phyloP scores from a whole-genome alignment of 2,329 filamentous ascomycete species.

The Penicillium sp. region DNA sequence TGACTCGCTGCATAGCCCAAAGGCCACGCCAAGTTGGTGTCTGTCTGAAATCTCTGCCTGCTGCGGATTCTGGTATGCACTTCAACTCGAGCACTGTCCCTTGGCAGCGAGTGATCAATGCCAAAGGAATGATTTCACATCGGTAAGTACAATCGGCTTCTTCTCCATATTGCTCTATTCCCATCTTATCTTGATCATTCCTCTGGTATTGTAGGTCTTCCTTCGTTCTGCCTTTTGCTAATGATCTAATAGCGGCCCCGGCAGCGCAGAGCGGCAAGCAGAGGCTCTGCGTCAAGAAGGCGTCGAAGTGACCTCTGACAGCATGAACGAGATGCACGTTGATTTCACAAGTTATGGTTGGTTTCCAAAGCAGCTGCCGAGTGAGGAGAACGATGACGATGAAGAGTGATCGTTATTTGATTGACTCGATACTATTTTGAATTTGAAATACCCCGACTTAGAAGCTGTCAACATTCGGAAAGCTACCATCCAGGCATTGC shows the following conservation, averaged over 20 bases:
- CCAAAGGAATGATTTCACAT: conserved; percentile 81
- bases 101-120: conserved; percentile 91
- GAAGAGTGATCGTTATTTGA: not conserved
- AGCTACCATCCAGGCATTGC: too few relatives aligned
- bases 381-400: conserved; percentile 37
- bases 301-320: conserved; percentile 41
- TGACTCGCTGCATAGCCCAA: conserved; percentile 52
- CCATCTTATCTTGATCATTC: not conserved
- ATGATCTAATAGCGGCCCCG: conserved; percentile 36
- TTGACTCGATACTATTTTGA: not conserved
- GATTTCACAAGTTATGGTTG: conserved; percentile 47
- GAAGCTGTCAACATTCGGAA: too few relatives aligned
- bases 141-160: conserved; percentile 54
- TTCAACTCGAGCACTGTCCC: conserved; percentile 80
- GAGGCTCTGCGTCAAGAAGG: conserved; percentile 43
- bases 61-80: conserved; percentile 45
- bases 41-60: conserved; percentile 81
- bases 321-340: conserved; percentile 46
- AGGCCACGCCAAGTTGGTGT: conserved; percentile 82
- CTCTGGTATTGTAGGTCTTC: not conserved
- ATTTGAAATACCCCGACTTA: not conserved
- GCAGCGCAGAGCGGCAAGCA: conserved; percentile 45
- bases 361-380: conserved; percentile 52
- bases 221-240: not conserved
- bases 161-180: not conserved